phyloP scores from a whole-genome alignment of 352 stramenopile genomes.

The Phytophthora sp. region DNA sequence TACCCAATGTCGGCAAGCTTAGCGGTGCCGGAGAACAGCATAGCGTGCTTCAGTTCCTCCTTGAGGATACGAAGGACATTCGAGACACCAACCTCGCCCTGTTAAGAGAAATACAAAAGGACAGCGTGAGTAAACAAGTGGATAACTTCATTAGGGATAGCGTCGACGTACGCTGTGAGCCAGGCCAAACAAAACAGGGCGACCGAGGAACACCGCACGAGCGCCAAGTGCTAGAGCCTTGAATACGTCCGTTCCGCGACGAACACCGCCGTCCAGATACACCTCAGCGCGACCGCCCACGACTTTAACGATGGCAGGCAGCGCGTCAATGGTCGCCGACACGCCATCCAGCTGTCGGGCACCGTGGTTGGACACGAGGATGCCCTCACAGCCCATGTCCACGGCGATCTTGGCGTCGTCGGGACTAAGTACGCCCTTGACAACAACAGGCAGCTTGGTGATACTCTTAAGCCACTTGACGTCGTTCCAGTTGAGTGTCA shows the following conservation, averaged over 20 bases:
- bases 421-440: conserved; percentile 94
- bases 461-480: conserved; percentile 93
- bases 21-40: conserved; percentile 85
- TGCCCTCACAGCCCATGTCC: conserved; percentile 89
- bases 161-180: conserved; percentile 76
- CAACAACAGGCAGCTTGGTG: conserved; percentile 90
- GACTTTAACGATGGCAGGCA: conserved; percentile 90
- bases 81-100: conserved; percentile 88
- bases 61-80: conserved; percentile 92
- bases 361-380: conserved; percentile 96
- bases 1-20: conserved; percentile 79
- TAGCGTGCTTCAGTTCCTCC: conserved; percentile 92
- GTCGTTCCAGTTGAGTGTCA: conserved; percentile 94
- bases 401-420: conserved; percentile 93
- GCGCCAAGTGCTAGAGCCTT: conserved; percentile 93
- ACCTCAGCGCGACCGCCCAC: conserved; percentile 88
- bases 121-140: background rate
- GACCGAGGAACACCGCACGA: conserved; percentile 94
- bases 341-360: conserved; percentile 92
- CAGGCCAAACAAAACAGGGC: conserved; percentile 95
- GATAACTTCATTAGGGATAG: background rate
- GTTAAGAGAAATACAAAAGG: background rate
- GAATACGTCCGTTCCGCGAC: conserved; percentile 95
- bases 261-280: conserved; percentile 94
- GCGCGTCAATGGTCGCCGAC: conserved; percentile 90